Evolutionary conservation across 371 early-diverging fungal species (phyloP).

Genomic region (Zancudomyces culisetae): DNA sequence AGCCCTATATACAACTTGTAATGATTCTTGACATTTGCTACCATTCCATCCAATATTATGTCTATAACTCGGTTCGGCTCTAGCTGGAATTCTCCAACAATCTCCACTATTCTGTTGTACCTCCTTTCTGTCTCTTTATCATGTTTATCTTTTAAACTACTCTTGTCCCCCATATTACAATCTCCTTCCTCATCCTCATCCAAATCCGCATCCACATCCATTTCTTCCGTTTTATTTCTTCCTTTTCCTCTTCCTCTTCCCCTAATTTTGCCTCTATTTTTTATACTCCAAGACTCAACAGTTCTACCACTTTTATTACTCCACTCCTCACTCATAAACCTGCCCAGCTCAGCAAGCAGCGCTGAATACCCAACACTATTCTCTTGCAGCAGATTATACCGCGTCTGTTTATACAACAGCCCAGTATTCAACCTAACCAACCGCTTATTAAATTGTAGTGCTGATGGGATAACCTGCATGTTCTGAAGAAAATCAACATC

Average conservation of each 20-base stretch:
- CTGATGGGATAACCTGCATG: slow-evolving; percentile 9
- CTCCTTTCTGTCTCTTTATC: slow-evolving; percentile 6
- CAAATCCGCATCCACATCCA: slow-evolving; percentile 5
- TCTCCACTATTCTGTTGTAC: slow-evolving; percentile 4
- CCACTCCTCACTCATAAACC: slow-evolving; percentile 10
- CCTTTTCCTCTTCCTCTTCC: too few species aligned
- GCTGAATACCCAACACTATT: slow-evolving; percentile 75
- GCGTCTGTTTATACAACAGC: slow-evolving; percentile 66
- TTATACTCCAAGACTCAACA: too few species aligned
- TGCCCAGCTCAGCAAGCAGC: slow-evolving; percentile 34
- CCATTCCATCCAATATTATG: slow-evolving; percentile 60
- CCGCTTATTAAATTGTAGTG: slow-evolving; percentile 9
- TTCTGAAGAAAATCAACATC: slow-evolving; percentile 16
- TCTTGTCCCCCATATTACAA: not conserved
- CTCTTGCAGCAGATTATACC: slow-evolving; percentile 76
- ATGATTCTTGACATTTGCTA: slow-evolving; percentile 42
- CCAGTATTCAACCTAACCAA: slow-evolving; percentile 31
- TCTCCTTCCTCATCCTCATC: slow-evolving; percentile 8
- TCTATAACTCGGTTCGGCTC: slow-evolving; percentile 82
- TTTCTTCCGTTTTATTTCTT: too few species aligned
- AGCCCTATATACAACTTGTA: slow-evolving; percentile 61
- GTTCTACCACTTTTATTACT: too few species aligned
- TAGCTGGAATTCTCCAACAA: slow-evolving; percentile 50
- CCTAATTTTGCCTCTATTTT: too few species aligned
- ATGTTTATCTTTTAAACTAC: slow-evolving; percentile 3